Base-by-base conservation (phyloP, 371 early-diverging fungal genomes). In the Rhizopus sp. region DNA sequence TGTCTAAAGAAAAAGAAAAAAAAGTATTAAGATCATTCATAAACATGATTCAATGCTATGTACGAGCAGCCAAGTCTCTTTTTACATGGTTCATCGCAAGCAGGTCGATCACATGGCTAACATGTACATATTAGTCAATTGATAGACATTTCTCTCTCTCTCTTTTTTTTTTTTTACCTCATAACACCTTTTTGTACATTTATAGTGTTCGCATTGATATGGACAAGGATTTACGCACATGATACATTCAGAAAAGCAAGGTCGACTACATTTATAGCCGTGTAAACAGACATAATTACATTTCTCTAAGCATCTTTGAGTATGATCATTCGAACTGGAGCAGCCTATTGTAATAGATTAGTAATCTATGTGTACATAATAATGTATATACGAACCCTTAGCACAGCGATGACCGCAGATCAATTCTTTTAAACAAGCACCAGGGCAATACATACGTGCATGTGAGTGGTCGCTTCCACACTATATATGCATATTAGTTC, bases 341-440 rank as follows among this genome's bases (percentile, higher is more conserved):
- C 81, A 81, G 2, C 81, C 80, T 69, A 61, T 42, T 6, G 23
- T 50, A 13, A 7, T 1, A 33, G 6, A 33, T 45, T 8, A 23
- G 3, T 16, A n/a, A 0, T 39, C 30, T 45, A 54, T 55, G 38
- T 45, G 5, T 8, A 29, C 9, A 30, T 13, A 17, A n/a, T 10
- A 33, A 13, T 44, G 2, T 16, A 23, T 48, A 38, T 46, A 16
- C 16, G 38, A 47, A 75, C 79, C 80, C 38, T 75, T 71, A 1
- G 68, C 64, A 55, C 81, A 81, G 15, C 51, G 16, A 55, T 81
- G 81, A 1, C 81, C 79, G 54, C 81, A 81, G 7, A 81, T 73
- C n/a, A 81, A 52, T 46, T 65, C 61, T 40, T 78, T 81, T 7
- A 75, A 49, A 38, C 81, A 81, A 41, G 53, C 56, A 2, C 62